phyloP scores from a whole-genome alignment of 306 rosid genomes.

The Astragalus membranaceus region DNA sequence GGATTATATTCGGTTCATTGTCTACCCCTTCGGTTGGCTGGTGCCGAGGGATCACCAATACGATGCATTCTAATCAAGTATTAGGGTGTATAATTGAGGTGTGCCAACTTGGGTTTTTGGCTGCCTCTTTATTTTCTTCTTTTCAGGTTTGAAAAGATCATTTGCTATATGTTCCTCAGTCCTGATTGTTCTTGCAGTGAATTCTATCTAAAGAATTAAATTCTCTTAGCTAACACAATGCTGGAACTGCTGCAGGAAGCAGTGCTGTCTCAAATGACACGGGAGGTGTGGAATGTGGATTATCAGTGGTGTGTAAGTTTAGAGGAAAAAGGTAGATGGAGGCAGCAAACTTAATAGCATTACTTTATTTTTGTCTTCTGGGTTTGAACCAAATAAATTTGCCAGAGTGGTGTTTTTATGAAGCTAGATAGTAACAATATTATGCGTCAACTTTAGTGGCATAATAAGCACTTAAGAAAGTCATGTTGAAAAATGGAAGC shows the following conservation, averaged over 20 bases:
- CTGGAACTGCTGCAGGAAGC: conserved; percentile 22
- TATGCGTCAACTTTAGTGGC: neutral
- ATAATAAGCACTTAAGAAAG: neutral
- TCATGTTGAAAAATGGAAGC: neutral
- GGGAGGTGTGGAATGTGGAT: neutral
- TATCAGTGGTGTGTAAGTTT: conserved; percentile 11
- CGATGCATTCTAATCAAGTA: conserved; percentile 80
- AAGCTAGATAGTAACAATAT: conserved; percentile 7
- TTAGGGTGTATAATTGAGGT: neutral
- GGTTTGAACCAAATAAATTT: conserved; percentile 12
- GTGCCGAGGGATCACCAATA: conserved; percentile 92
- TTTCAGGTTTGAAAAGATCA: neutral
- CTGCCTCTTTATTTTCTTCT: neutral
- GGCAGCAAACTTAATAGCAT: conserved; percentile 4
- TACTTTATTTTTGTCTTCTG: neutral
- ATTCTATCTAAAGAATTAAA: neutral
- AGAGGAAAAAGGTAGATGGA: conserved; percentile 4
- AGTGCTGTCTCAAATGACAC: neutral
- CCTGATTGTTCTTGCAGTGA: neutral
- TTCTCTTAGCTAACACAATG: neutral
- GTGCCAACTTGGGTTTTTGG: neutral
- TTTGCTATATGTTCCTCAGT: conserved; percentile 14
- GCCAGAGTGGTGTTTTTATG: neutral
- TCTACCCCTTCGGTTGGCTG: conserved; percentile 78
- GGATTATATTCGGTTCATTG: conserved; percentile 75